Conservation (phyloP, 2,329 filamentous ascomycete genomes). For the Diaporthe capsici region DNA sequence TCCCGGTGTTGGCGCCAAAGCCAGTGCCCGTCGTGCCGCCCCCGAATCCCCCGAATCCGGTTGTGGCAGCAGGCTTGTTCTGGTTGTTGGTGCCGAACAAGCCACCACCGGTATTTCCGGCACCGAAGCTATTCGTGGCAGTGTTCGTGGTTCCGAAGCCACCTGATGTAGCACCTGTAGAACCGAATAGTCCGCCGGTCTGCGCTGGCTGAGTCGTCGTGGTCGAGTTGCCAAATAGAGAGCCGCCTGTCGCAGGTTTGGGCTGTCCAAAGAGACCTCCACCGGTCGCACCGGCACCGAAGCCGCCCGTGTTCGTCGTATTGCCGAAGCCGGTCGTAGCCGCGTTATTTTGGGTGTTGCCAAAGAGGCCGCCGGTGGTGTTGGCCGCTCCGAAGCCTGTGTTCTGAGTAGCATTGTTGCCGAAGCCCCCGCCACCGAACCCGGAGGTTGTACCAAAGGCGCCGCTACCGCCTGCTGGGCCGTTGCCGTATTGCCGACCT, state of each 20-base stretch:
- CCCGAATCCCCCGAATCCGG: conserved; percentile 44
- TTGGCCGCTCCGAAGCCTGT: conserved; percentile 52
- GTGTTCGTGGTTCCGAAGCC: conserved; percentile 49
- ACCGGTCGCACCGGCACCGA: conserved; percentile 30
- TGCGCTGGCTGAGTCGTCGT: conserved; percentile 45
- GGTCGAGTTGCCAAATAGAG: conserved; percentile 55
- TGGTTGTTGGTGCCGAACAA: conserved; percentile 48
- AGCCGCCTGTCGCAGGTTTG: conserved; percentile 45
- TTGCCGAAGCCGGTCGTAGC: conserved; percentile 58
- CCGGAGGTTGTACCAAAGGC: conserved; percentile 79
- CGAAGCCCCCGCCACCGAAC: conserved; percentile 65
- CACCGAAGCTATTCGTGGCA: conserved; percentile 41
- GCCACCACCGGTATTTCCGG: conserved; percentile 48
- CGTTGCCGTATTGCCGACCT: conserved; percentile 88
- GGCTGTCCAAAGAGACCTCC: conserved; percentile 53
- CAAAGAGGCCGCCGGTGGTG: conserved; percentile 57
- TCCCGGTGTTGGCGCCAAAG: conserved; percentile 51
- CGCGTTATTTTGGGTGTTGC: conserved; percentile 54
- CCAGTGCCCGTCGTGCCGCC: conserved; percentile 44
- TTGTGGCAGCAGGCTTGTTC: conserved; percentile 43
- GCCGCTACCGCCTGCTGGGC: conserved; percentile 86
- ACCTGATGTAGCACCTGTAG: conserved; percentile 42
- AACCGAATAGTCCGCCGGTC: conserved; percentile 57
- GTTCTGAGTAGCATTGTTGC: conserved; percentile 56
- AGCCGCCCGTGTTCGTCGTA: conserved; percentile 54